Evolutionary conservation across 306 rosid species (phyloP), one percentile per base, ranked within the genome.

Genomic region (Ochetophila trinervis): DNA sequence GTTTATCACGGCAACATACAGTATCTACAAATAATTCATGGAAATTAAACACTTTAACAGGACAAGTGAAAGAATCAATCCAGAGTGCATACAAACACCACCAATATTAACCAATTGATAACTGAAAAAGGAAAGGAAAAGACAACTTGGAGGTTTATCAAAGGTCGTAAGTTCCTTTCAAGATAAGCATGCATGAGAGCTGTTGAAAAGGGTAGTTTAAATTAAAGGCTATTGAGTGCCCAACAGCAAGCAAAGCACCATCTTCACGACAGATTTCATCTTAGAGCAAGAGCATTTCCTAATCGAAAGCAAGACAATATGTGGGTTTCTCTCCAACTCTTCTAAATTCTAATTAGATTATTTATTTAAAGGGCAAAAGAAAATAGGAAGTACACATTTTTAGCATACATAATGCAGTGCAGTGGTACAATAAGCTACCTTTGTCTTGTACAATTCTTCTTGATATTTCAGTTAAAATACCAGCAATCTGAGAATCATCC

Each of bases 391-490:
- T 35, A 6, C 3, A 20, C 44, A 34, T 16, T 19, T 42, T 17
- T 37, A 60, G 20, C 54, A 54, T 15, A 23, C 45, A 40, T 22
- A 36, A 45, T 59, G 13, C 6, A 62, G 21, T 12, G 7, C 3
- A 71, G 52, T n/a, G 10, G 17, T 6, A 15, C 5, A 74, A 60
- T 34, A 48, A 48, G 51, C 62, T 75, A 89, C 98, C 98, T 83
- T 87, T 92, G 75, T 89, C 95, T 72, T 71, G 80, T 74, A 87
- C 96, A 85, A 87, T 87, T 76, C 98, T 77, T 72, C 88, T 80
- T 18, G 98, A 85, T 80, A 89, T 83, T 73, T 92, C 95, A 81
- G 87, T 89, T 68, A 92, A 74, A 78, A 85, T 77, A 68, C 76
- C 82, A 4, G 95, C 91, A 55, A 87, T 86, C 66, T 77, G 83